phyloP scores from a whole-genome alignment of 1,284 basidiomycete species.

The Austroboletus rostrupii region DNA sequence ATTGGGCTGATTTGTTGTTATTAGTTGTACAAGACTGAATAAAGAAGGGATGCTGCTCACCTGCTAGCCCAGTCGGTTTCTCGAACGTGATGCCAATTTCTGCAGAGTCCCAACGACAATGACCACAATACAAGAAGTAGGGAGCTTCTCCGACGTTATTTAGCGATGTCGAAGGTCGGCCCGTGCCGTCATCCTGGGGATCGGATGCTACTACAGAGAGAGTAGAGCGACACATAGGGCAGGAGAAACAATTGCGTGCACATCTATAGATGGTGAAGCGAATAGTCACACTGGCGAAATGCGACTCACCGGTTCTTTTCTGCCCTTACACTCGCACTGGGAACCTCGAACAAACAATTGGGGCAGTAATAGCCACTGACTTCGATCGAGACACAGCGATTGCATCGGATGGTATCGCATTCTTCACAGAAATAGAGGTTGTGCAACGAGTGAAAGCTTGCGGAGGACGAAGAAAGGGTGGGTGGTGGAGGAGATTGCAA shows the following conservation, averaged over 20 bases:
- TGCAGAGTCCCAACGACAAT: constrained; percentile 93
- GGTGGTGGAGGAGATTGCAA: constrained; percentile 69
- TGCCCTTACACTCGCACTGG: constrained; percentile 89
- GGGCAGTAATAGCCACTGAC: constrained; percentile 97
- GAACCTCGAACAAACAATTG: constrained; percentile 98
- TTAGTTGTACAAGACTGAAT: constrained; percentile 5
- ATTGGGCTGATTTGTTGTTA: constrained; percentile 56
- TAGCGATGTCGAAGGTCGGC: constrained; percentile 45
- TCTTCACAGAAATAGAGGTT: constrained; percentile 97
- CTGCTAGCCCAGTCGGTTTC: constrained; percentile 91
- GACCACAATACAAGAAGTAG: constrained; percentile 87
- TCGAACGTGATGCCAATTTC: constrained; percentile 91
- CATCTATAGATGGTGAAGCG: constrained; percentile 56
- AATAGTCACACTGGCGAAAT: background rate
- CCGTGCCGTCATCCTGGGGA: constrained; percentile 62
- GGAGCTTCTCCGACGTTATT: constrained; percentile 74
- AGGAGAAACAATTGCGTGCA: constrained; percentile 95
- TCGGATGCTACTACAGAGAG: constrained; percentile 86
- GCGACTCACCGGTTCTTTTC: constrained; percentile 83
- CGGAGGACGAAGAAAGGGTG: constrained; percentile 66
- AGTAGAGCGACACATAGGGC: constrained; percentile 88
- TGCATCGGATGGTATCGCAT: constrained; percentile 92
- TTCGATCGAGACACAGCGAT: constrained; percentile 88
- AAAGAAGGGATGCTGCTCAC: constrained; percentile 39
- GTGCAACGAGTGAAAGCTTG: constrained; percentile 79